Base-by-base conservation (phyloP, 2,329 filamentous ascomycete species). In the Phaeophleospora eucalypticola region DNA sequence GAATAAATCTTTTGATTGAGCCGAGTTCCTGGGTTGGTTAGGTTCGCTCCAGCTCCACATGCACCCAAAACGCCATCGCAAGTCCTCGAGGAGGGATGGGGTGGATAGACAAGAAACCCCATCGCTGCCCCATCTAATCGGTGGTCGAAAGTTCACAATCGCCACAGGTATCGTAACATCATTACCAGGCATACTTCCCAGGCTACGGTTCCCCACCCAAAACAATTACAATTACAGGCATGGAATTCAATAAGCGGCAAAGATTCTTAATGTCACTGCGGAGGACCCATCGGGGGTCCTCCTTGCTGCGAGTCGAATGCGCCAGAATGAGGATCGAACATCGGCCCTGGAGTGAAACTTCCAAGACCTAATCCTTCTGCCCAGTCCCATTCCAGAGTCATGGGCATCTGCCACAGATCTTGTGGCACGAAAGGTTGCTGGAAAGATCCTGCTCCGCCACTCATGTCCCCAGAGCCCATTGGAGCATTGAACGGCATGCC, bases 371-470 rank as follows among this genome's bases (percentile, higher is more conserved):
- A 36, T 1, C 62, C 63, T 38, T 77, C 74, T 2, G 72, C 80
- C 83, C 83, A 87, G 56, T 86, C 89, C 89, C 90, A 96, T 64
- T 97, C 91, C 17, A 97, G 77, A 2, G 88, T 94, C 84, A 95
- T 95, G 1, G 91, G 90, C 80, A 97, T 84, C 66, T 91, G 86
- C 82, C 93, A 98, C 19, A 97, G 70, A 68, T 97, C 93, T 59
- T 91, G 89, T 3, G 93, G 91, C 17, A 97, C 81, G 60, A 95
- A 85, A 0, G 90, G 90, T 57, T 94, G 87, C 60, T 90, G 85
- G 62, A 90, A 89, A 15, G 74, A 65, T 21, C 52, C 53, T 9
- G 34, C 43, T 15, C 45, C 45, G 17, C 41, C 45, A 17, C 24
- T 32, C 33, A 39, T 9, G 19, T 36, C 45, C 12, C 43, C 43